phyloP scores from a whole-genome alignment of 164 flowering plant genomes.

The Aristolochia californica region DNA sequence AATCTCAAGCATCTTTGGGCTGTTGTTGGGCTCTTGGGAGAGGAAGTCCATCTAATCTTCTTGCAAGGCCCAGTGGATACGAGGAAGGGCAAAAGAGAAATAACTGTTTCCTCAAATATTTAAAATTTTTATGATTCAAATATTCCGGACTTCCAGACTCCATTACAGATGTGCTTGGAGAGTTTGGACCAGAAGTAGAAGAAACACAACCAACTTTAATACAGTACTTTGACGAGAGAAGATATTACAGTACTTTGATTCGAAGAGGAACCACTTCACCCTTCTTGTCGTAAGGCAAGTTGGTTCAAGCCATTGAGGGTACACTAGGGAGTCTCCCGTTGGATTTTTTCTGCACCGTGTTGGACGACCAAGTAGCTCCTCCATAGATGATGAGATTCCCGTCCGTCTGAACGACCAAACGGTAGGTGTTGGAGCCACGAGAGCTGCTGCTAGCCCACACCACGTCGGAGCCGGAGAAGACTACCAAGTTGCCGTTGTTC shows the following conservation, averaged over 20 bases:
- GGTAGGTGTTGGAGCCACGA: conserved; percentile 16
- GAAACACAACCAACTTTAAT: no score
- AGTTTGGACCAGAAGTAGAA: neutral
- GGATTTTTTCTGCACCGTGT: conserved; percentile 10
- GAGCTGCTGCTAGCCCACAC: conserved; percentile 19
- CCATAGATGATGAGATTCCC: conserved; percentile 27
- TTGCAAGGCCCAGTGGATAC: no score
- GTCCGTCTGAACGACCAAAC: conserved; percentile 19
- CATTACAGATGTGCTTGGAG: neutral
- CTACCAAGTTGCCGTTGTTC: conserved; percentile 26
- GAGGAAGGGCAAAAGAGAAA: no score
- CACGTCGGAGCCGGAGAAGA: conserved; percentile 18
- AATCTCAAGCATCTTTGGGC: no score
- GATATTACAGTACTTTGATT: no score
- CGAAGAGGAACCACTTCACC: neutral
- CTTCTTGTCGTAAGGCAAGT: neutral
- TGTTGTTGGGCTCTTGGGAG: no score
- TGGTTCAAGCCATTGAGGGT: neutral
- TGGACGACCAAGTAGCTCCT: conserved; percentile 21
- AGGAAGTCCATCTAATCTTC: no score
- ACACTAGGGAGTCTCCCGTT: conserved; percentile 2
- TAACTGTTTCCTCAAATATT: no score
- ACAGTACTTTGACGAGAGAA: no score
- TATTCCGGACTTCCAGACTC: neutral
- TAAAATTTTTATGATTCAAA: no score